Evolutionary conservation across 805 yeast genomes (phyloP).

Genomic region (Monosporozyma siamensis): DNA sequence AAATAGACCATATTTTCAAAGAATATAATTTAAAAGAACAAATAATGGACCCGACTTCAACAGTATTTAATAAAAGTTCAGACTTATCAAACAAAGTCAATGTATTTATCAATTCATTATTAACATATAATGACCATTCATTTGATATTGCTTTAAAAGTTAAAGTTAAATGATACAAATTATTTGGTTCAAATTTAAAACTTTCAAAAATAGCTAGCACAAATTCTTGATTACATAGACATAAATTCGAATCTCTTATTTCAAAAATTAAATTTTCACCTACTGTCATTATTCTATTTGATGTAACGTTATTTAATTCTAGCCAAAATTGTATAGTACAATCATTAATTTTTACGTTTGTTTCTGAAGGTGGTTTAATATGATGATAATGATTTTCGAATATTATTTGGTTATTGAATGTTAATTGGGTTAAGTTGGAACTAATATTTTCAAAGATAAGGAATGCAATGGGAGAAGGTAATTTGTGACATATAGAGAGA

Average conservation of each 20-base stretch:
- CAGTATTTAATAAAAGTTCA: conserved; percentile 6
- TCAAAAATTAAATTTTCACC: conserved; percentile 21
- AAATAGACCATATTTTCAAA: conserved; percentile 11
- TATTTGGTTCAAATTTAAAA: conserved; percentile 18
- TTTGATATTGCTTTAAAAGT: conserved; percentile 5
- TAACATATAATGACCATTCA: conserved; percentile 16
- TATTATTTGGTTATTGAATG: conserved; percentile 21
- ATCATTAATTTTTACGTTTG: background rate
- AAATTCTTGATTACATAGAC: conserved; percentile 25
- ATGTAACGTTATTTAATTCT: conserved; percentile 21
- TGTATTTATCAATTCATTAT: conserved; percentile 16
- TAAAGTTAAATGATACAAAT: conserved; percentile 15
- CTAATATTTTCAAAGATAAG: conserved; percentile 13
- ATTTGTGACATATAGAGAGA: conserved; percentile 10
- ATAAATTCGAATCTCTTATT: conserved; percentile 21
- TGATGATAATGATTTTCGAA: conserved; percentile 20
- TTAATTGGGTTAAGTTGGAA: conserved; percentile 12
- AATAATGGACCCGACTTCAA: conserved; percentile 30
- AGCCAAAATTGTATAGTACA: conserved; percentile 21
- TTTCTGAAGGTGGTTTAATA: conserved; percentile 12
- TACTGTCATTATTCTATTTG: conserved; percentile 24
- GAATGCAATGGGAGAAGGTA: conserved; percentile 3
- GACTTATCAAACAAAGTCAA: conserved; percentile 14
- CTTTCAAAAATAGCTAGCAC: conserved; percentile 23
- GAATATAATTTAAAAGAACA: conserved; percentile 24